Evolutionary conservation across 2,329 filamentous ascomycete genomes (phyloP).

Genomic region (Coleophoma cylindrospora): DNA sequence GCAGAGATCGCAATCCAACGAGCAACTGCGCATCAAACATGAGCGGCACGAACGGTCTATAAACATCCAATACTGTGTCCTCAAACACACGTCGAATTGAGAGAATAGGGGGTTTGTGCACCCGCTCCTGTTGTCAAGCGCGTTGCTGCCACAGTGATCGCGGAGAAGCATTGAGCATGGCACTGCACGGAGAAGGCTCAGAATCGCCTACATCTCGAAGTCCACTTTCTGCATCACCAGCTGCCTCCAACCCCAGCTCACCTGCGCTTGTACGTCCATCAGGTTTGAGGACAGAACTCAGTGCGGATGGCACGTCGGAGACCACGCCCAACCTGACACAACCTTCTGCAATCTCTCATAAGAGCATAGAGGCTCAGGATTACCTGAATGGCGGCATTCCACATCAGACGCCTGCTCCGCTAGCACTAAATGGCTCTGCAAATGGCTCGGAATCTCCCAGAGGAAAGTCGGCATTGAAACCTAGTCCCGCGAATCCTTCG

Average conservation of each 20-base stretch:
- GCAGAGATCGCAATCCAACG: background rate
- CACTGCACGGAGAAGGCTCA: constrained; percentile 24
- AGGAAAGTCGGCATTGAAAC: constrained; percentile 14
- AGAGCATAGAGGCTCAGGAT: constrained; percentile 20
- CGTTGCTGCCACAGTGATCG: background rate
- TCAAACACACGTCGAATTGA: background rate
- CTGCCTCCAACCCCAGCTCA: constrained; percentile 16
- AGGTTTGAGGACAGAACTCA: constrained; percentile 21
- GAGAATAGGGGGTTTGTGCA: background rate
- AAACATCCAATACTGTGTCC: constrained; percentile 3
- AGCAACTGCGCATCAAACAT: constrained; percentile 2
- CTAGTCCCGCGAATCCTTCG: constrained; percentile 6
- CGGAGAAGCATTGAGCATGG: constrained; percentile 14
- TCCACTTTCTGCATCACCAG: constrained; percentile 21
- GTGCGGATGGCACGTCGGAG: constrained; percentile 10
- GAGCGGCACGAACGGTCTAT: constrained; percentile 4
- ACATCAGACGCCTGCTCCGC: constrained; percentile 11
- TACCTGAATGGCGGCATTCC: constrained; percentile 26
- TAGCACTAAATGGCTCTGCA: constrained; percentile 1
- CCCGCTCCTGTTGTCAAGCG: background rate
- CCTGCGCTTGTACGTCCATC: constrained; percentile 16
- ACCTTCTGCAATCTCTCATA: constrained; percentile 7
- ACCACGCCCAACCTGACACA: constrained; percentile 7
- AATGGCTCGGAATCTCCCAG: constrained; percentile 4
- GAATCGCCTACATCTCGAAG: constrained; percentile 30